Percentiles rank a stretch among this genome's conserved stretches.
Conservation (phyloP, 306 rosid genomes). For the Calophaca sinica region DNA sequence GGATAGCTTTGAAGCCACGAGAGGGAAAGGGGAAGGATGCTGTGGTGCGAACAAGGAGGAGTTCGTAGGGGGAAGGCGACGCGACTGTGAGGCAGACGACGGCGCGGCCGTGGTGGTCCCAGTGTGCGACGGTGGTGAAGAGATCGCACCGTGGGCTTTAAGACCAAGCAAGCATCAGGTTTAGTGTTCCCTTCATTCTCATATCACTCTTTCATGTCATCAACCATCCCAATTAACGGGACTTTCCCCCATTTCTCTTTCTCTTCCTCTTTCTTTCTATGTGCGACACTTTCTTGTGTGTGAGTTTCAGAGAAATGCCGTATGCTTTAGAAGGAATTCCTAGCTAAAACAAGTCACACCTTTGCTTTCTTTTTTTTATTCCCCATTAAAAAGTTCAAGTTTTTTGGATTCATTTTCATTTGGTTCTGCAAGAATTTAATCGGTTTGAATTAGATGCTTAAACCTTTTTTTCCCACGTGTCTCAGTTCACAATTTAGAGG, state of each 20-base stretch:
- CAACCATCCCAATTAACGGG: conserved; percentile 7
- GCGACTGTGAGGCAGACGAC: too few relatives aligned
- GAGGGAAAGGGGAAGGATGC: too few relatives aligned
- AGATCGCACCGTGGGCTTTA: too few relatives aligned
- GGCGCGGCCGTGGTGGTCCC: too few relatives aligned
- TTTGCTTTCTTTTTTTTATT: background rate
- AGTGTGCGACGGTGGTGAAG: too few relatives aligned
- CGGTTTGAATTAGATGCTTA: conserved; percentile 5
- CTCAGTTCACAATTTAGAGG: background rate
- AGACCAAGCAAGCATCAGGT: conserved; percentile 39
- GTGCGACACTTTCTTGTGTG: background rate
- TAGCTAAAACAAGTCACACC: background rate
- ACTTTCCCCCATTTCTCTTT: background rate
- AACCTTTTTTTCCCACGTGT: background rate
- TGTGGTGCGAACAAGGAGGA: too few relatives aligned
- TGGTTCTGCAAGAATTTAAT: background rate
- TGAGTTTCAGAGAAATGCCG: conserved; percentile 2
- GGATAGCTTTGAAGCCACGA: too few relatives aligned
- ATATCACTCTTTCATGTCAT: background rate
- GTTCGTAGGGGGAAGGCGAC: too few relatives aligned
- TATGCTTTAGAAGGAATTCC: background rate
- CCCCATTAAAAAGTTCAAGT: conserved; percentile 1
- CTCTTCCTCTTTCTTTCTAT: too few relatives aligned
- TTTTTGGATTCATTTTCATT: conserved; percentile 10
- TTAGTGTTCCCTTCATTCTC: conserved; percentile 23